These are phyloP conservation scores for Trematosphaeria pertusa DNA, from an alignment of 2,329 filamentous ascomycete species.

Conservation along the genomic window DNA sequence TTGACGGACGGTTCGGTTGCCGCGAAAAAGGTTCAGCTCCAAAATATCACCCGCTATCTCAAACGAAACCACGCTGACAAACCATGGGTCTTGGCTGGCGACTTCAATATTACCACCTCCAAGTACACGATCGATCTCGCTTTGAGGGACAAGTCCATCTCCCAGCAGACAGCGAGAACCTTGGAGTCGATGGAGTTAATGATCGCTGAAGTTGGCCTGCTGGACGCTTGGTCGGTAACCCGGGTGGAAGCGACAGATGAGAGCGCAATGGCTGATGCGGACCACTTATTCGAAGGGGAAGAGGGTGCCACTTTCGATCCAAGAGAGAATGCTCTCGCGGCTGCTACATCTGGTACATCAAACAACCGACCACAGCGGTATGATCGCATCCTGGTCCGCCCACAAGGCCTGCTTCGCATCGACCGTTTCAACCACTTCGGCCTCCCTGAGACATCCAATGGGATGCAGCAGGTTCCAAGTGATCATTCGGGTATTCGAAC, in stretches of 20 bases:
- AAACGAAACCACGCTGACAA: constrained; percentile 49
- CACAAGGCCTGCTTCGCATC: constrained; percentile 49
- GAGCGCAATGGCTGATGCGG: constrained; percentile 27
- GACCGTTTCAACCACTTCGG: constrained; percentile 66
- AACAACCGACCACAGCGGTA: constrained; percentile 69
- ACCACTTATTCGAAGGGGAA: constrained; percentile 62
- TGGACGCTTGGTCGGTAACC: constrained; percentile 61
- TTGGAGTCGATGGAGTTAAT: constrained; percentile 57
- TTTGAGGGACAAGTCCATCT: constrained; percentile 61
- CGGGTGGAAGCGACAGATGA: constrained; percentile 54
- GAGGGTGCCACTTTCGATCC: constrained; percentile 72
- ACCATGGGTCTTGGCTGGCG: constrained; percentile 66
- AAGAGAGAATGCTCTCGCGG: constrained; percentile 62
- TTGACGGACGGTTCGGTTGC: constrained; percentile 65
- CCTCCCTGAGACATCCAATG: constrained; percentile 39
- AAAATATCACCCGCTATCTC: constrained; percentile 58
- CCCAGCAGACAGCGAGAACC: constrained; percentile 53
- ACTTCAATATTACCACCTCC: constrained; percentile 71
- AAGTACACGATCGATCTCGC: constrained; percentile 62
- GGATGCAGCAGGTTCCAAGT: constrained; percentile 34
- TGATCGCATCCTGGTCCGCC: constrained; percentile 66
- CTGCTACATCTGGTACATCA: constrained; percentile 61
- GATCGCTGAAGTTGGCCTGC: constrained; percentile 56
- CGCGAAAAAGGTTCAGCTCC: constrained; percentile 64
- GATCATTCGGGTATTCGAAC: constrained; percentile 63